Base-by-base conservation (phyloP, 208 protist genomes). In the Polymyxa betae region DNA sequence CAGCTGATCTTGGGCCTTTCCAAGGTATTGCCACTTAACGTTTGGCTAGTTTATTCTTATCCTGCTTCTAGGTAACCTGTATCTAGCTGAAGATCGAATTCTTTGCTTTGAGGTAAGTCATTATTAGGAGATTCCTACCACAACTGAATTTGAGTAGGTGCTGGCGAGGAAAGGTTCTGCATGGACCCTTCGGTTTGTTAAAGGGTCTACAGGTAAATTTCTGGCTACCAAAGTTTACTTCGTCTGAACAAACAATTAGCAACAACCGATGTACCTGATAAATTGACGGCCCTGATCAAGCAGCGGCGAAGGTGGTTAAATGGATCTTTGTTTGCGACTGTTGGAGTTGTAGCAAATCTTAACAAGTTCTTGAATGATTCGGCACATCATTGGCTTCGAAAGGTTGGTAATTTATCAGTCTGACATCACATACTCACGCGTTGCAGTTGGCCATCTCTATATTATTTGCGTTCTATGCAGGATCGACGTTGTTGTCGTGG, bases 191-290 rank as follows among this genome's bases (percentile, higher is more conserved):
- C 60, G 38, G 29, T 90, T 64, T 45, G 44, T 46, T 38, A 46
- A 66, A n/a, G 45, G 88, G 32, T 44, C 88, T 0, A 46, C 12
- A 60, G 49, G 49, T 60, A 60, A 60, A 29, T 60, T 29, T 24
- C 24, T 60, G 12, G 24, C 49, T 60, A 29, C 49, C n/a, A n/a
- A n/a, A n/a, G 49, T 24, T 60, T 60, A 29, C 49, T 29, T 24
- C 49, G 24, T 60, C 49, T 60, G 24, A 60, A 29, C 24, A 5
- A 60, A 60, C 49, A 24, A 5, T 60, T n/a, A 52, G 88, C 88
- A 16, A 32, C 52, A 38, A 90, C 88, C 43, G 88, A 90, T 66
- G 88, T 90, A 38, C 88, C 88, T 12, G 88, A 90, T n/a, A 20
- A 38, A 38, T 45, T 90, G 12, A 46, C 44, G 88, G 0, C 88